Percentiles rank a stretch among this genome's conserved stretches.
These are phyloP conservation scores for Pseudoscleropodium purum DNA, from an alignment of 225 moss, liverwort and hornwort genomes.

Conservation along the genomic window DNA sequence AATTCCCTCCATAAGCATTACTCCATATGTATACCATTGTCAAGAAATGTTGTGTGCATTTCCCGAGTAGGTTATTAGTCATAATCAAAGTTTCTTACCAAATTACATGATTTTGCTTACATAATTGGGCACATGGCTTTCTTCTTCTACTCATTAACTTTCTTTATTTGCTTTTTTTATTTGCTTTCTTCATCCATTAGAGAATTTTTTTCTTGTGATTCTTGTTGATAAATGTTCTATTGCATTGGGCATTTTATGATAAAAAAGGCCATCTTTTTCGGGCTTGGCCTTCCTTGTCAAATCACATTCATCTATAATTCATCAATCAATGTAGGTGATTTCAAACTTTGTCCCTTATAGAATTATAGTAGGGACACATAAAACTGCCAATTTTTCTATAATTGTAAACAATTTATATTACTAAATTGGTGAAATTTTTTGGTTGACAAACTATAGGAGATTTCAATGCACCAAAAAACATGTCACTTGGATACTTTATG, in stretches of 20 bases:
- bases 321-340: too few relatives aligned
- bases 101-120: accelerated
- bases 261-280: too few relatives aligned
- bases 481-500: too few relatives aligned
- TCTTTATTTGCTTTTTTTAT: neutral
- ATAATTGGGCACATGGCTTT: neutral
- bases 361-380: too few relatives aligned
- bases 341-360: too few relatives aligned
- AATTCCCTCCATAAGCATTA: too few relatives aligned
- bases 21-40: neutral
- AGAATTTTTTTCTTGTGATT: accelerated
- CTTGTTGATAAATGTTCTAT: accelerated
- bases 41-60: neutral
- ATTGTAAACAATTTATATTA: too few relatives aligned
- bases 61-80: accelerated
- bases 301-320: too few relatives aligned
- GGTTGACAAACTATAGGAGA: too few relatives aligned
- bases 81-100: accelerated
- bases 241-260: accelerated
- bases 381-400: too few relatives aligned
- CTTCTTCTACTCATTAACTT: neutral
- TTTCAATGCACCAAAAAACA: too few relatives aligned
- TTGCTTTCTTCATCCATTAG: accelerated
- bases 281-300: accelerated
- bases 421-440: too few relatives aligned